phyloP scores from a whole-genome alignment of 2,329 filamentous ascomycete species.

The Emergomyces orientalis region DNA sequence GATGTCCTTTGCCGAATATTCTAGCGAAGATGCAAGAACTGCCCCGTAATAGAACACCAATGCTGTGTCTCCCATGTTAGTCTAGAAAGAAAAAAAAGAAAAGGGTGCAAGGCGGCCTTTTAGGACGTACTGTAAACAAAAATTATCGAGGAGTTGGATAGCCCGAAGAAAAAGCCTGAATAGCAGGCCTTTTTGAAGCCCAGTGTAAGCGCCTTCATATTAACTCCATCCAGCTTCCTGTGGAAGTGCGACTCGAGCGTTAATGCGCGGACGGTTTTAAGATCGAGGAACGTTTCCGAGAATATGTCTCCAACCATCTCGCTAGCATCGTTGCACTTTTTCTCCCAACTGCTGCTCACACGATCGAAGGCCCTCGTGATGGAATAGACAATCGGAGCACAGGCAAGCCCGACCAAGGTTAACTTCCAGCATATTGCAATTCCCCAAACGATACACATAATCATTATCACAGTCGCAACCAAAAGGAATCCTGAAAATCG shows the following conservation, averaged over 20 bases:
- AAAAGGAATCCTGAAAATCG: constrained; percentile 65
- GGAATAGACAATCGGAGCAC: constrained; percentile 56
- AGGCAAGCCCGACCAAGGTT: constrained; percentile 63
- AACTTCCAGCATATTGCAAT: constrained; percentile 68
- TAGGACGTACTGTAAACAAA: constrained; percentile 50
- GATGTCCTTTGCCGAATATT: constrained; percentile 48
- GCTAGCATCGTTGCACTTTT: constrained; percentile 53
- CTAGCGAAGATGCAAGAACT: constrained; percentile 47
- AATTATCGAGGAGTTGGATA: constrained; percentile 63
- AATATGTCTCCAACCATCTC: constrained; percentile 54
- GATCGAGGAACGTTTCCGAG: constrained; percentile 66
- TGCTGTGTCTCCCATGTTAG: constrained; percentile 35
- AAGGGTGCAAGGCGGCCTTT: too few species aligned
- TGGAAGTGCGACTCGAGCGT: constrained; percentile 65
- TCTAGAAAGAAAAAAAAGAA: neutral
- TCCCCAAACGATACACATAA: constrained; percentile 65
- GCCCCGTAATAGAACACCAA: constrained; percentile 79
- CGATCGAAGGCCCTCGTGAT: constrained; percentile 57
- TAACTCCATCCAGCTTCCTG: constrained; percentile 49
- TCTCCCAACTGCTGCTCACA: constrained; percentile 64
- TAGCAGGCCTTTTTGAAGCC: constrained; percentile 59
- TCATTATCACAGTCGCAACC: constrained; percentile 57
- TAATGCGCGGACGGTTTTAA: constrained; percentile 67
- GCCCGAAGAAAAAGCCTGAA: constrained; percentile 62
- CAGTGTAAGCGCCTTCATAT: constrained; percentile 45